Evolutionary conservation across 177 flowering plant genomes (phyloP).

Genomic region (Vitis hybrid): DNA sequence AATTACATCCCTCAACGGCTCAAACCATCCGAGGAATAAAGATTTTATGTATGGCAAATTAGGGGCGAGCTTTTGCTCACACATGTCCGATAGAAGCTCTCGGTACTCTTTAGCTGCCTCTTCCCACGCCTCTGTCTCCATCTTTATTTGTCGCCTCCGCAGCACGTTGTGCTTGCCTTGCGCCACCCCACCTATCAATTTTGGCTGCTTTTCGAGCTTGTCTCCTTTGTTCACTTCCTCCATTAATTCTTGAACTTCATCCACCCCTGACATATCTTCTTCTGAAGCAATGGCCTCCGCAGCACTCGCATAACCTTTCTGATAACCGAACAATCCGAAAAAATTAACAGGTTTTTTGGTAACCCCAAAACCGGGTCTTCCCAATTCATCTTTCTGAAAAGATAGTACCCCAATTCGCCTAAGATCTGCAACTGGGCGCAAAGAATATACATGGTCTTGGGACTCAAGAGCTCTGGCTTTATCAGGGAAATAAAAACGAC

Average conservation of each 20-base stretch:
- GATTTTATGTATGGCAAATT: slow-evolving; percentile 70
- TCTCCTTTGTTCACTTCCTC: slow-evolving; percentile 26
- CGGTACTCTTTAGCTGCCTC: slow-evolving; percentile 61
- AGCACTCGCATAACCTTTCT: slow-evolving; percentile 36
- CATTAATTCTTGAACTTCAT: slow-evolving; percentile 40
- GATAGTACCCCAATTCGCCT: not conserved
- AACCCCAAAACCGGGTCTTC: slow-evolving; percentile 4
- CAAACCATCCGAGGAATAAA: slow-evolving; percentile 74
- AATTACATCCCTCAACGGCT: slow-evolving; percentile 54
- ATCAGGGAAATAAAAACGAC: slow-evolving; percentile 5
- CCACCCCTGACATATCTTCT: slow-evolving; percentile 35
- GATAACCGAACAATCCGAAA: not conserved
- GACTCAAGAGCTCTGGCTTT: slow-evolving; percentile 5
- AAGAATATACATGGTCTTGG: not conserved
- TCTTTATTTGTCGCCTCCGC: slow-evolving; percentile 48
- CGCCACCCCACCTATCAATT: slow-evolving; percentile 35
- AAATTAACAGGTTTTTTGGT: slow-evolving; percentile 7
- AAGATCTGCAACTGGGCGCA: slow-evolving; percentile 5
- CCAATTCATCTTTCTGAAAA: slow-evolving; percentile 8
- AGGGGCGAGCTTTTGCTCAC: slow-evolving; percentile 69
- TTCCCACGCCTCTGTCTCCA: slow-evolving; percentile 76
- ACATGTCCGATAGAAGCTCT: slow-evolving; percentile 58
- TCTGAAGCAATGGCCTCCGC: slow-evolving; percentile 53
- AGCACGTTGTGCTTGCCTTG: slow-evolving; percentile 34
- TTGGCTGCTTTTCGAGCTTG: slow-evolving; percentile 24